These are phyloP conservation scores for Helenozyma baotianmanensis DNA, from an alignment of 805 yeast species.

Conservation along the genomic window DNA sequence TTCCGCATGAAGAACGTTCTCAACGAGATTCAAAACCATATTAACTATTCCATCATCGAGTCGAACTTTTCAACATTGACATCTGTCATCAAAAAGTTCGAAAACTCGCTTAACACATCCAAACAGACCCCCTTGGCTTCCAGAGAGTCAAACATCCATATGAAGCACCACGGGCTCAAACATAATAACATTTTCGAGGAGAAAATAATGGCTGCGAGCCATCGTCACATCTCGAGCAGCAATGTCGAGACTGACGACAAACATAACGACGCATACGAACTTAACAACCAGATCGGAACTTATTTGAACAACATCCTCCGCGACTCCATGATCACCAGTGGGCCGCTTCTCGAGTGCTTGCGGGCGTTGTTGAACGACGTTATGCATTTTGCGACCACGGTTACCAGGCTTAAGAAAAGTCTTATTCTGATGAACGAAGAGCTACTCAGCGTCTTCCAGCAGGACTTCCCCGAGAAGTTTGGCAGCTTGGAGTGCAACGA, in stretches of 20 bases:
- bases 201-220: slow-evolving; percentile 13
- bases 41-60: slow-evolving; percentile 58
- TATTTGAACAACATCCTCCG: slow-evolving; percentile 60
- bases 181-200: slow-evolving; percentile 21
- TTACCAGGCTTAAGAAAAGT: slow-evolving; percentile 50
- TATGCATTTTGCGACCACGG: slow-evolving; percentile 44
- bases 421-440: slow-evolving; percentile 45
- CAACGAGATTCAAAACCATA: slow-evolving; percentile 49
- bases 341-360: slow-evolving; percentile 44
- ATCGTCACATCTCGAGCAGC: slow-evolving; percentile 5
- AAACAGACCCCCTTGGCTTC: background rate
- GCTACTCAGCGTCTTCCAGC: slow-evolving; percentile 36
- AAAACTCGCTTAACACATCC: slow-evolving; percentile 2
- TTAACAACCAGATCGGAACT: slow-evolving; percentile 44
- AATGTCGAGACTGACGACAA: slow-evolving; percentile 3
- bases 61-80: slow-evolving; percentile 45
- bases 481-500: slow-evolving; percentile 28
- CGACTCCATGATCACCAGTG: slow-evolving; percentile 63
- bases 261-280: slow-evolving; percentile 16
- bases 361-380: slow-evolving; percentile 45
- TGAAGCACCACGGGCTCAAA: slow-evolving; percentile 11
- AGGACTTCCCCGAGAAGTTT: slow-evolving; percentile 29
- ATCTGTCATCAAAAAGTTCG: slow-evolving; percentile 10
- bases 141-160: slow-evolving; percentile 7
- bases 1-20: slow-evolving; percentile 53